A percentile compares a stretch with the other conserved stretches of the same genome.
phyloP scores from a whole-genome alignment of 768 basidiomycete species.

The Lentinula boryana region DNA sequence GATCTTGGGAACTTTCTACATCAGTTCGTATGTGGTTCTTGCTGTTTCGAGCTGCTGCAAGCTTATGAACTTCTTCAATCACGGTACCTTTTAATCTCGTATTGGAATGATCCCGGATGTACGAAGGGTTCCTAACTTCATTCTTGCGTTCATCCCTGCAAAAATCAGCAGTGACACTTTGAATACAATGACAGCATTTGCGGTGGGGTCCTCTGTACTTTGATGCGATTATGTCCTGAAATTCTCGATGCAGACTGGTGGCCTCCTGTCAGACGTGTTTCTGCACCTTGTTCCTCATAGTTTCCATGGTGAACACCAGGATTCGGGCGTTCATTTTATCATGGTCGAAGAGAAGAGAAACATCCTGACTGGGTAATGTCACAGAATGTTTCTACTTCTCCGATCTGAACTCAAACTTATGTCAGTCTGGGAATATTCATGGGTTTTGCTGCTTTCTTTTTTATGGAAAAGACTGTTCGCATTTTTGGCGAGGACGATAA shows the following conservation, averaged over 20 bases:
- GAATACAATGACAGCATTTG: constrained; percentile 93
- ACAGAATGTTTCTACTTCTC: neutral
- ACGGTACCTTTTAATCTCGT: constrained; percentile 1
- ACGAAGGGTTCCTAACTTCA: constrained; percentile 84
- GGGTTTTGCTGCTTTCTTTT: constrained; percentile 87
- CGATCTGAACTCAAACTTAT: neutral
- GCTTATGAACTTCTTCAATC: neutral
- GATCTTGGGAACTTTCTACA: constrained; percentile 89
- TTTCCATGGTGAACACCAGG: constrained; percentile 85
- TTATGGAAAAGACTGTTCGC: constrained; percentile 88
- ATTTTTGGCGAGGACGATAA: constrained; percentile 66
- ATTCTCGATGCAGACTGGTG: constrained; percentile 58
- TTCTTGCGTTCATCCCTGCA: constrained; percentile 89
- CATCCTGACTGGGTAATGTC: constrained; percentile 74
- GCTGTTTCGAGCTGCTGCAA: constrained; percentile 3
- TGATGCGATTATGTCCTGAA: constrained; percentile 11
- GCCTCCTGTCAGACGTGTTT: constrained; percentile 89
- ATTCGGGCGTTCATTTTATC: constrained; percentile 65
- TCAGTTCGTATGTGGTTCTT: constrained; percentile 73
- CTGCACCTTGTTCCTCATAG: constrained; percentile 88
- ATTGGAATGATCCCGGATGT: constrained; percentile 9
- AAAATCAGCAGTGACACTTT: constrained; percentile 80
- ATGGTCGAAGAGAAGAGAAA: constrained; percentile 90
- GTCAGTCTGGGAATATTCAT: constrained; percentile 74
- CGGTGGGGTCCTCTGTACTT: constrained; percentile 40